Evolutionary conservation across 306 rosid genomes (phyloP), one percentile per base, ranked within the genome.

Genomic region (Castanea crenata): DNA sequence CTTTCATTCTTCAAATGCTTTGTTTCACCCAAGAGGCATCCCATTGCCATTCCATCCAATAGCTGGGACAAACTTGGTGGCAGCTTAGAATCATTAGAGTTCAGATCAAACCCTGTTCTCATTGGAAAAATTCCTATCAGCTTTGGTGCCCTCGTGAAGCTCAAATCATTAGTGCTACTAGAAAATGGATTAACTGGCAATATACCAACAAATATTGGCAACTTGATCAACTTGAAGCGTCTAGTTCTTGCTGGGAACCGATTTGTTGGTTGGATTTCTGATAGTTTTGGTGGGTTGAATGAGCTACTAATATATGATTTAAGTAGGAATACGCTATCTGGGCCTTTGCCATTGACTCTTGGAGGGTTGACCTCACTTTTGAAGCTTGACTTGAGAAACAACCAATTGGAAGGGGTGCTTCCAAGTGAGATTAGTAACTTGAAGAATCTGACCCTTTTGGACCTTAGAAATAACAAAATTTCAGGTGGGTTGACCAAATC

Each of bases 361-460:
- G 96, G 94, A 71, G 82, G 86, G 69, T 78, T 93, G 76, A 83
- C 74, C 49, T 83, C 99, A 68, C 85, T 82, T 16, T 78, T 93
- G 88, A 96, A 96, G 87, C 88, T 96, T 79, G 98, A 96, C 79
- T 25, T 91, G 54, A 92, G 98, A 86, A 83, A 82, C 85, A 96
- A 96, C 73, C 34, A 25, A 10, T 23, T 96, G 18, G 86, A 84
- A 85, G 97, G 99, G 16, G 79, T 61, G 71, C 76, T 90, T 52
- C 83, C 81, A 10, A 63, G 29, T 44, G 92, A 82, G 44, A 79
- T 91, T 62, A 84, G 81, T 25, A 29, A 71, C 56, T 85, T 96
- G 56, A 86, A 85, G 82, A 81, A 80, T 34, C 38, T 96, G 77
- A 96, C 93, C 52, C 97, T 96, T 13, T 23, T 96, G 93, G 99